Evolutionary conservation across 2,329 filamentous ascomycete species (phyloP), one percentile per base, ranked within the genome.

Genomic region (Fusarium sterilihyphosum): DNA sequence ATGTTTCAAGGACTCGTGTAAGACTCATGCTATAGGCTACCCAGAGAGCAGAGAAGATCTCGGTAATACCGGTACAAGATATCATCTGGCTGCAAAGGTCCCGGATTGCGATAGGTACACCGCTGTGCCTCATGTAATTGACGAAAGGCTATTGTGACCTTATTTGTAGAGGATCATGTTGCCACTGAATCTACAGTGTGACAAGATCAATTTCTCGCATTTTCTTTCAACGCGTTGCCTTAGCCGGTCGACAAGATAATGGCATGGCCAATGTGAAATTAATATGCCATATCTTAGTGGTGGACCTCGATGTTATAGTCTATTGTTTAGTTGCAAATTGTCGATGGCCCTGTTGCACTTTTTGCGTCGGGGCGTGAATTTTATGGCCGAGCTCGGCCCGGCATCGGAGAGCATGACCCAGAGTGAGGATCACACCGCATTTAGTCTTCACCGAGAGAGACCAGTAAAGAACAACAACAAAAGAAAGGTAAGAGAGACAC

Each of bases 301-400:
- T 7, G 8, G 4, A 4, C 3, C 16, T 52, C 9, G 4, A 16
- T 10, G 3, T 9, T 20, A 11, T 13, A 2, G 11, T 20, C 8
- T 11, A 2, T 5, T 35, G 31, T 11, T 7, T 9, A 20, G 6
- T 24, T 24, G 12, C 4, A 17, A 31, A 12, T 22, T 20, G 44
- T 16, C 29, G 0, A 2, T 14, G 11, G 10, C 10, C 11, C 22
- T 24, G 4, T 11, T 18, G 11, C 26, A 9, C 24, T 26, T n/a
- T 62, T 24, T 31, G 8, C 17, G 9, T 20, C 35, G n/a, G 8
- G 18, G 11, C 8, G 11, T 22, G 1, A 18, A 33, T 12, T 18
- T 26, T 61, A 31, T 26, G 8, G 64, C 65, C 65, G 65, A 68
- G 64, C 16, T 62, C 65, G 65, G 65, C 18, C 65, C 65, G 65